Base-by-base conservation (phyloP, 1,284 basidiomycete species). In the Sutorius eximius region DNA sequence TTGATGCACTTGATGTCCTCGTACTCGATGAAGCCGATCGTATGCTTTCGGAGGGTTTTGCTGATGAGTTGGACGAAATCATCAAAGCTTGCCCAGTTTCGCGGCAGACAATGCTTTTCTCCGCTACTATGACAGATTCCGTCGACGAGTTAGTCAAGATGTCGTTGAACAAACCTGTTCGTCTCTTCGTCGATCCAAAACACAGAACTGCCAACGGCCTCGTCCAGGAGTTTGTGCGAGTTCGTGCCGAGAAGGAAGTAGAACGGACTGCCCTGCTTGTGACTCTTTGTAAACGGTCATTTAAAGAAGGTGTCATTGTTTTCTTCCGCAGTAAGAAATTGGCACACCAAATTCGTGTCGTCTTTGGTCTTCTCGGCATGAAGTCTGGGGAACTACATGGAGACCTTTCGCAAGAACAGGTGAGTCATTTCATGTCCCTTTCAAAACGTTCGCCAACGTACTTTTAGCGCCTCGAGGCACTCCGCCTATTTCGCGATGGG, bases 61-160 rank as follows among this genome's bases (percentile, higher is more conserved):
- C 88, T n/a, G 95, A 95, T 70, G 96, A 98, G 71, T 79, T 99
- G 33, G 80, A 87, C 36, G 96, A 99, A 74, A 98, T 99, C 63
- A 87, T 98, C 71, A 88, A 86, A 61, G 83, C 90, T 37, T 96
- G 95, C 67, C 95, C 96, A 2, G 76, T 79, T 15, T 89, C 89
- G 30, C 85, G 96, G 38, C 96, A 98, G 72, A 98, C 96, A 4
- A 97, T 99, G 94, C 80, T 99, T 27, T 99, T 99, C 74, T 97
- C 94, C 0, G 96, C 96, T 1, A 99, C 96, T 1, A 98, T 98
- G 89, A 97, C 94, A 2, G 96, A 98, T 73, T 89, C 89, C 1
- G 91, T 99, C 9, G 94, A 98, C 66, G 89, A 95, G 68, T 83
- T 99, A 42, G 91, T 98, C 53, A 86, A 86, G 65, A 90, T 98